These are phyloP conservation scores for Oldenlandia corymbosa DNA, from an alignment of 257 asterid genomes.

Conservation along the genomic window DNA sequence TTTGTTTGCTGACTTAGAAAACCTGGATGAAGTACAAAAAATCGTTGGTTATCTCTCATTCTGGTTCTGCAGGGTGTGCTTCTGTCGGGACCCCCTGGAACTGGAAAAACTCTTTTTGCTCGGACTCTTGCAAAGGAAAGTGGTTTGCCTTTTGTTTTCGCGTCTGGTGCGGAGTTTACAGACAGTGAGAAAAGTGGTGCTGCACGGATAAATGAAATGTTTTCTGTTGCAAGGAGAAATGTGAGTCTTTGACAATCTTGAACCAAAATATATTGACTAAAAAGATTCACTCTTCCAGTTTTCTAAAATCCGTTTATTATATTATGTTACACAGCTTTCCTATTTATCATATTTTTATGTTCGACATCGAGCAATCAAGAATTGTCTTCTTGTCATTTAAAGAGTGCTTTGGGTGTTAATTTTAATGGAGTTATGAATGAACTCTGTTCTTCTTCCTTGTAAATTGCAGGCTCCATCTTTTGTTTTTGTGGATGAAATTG, in stretches of 20 bases:
- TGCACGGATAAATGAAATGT: slow-evolving; percentile 78
- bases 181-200: slow-evolving; percentile 97
- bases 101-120: slow-evolving; percentile 97
- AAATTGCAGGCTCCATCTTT: slow-evolving; percentile 91
- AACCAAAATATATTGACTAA: too few species aligned
- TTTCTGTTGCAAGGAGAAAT: slow-evolving; percentile 87
- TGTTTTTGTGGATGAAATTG: slow-evolving; percentile 95
- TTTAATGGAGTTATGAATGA: slow-evolving; percentile 8
- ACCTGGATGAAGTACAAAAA: slow-evolving; percentile 14
- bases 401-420: not conserved
- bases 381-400: not conserved
- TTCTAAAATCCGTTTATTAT: not conserved
- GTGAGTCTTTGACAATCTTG: slow-evolving; percentile 44
- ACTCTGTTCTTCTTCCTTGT: slow-evolving; percentile 14
- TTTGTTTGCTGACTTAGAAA: slow-evolving; percentile 17
- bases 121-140: slow-evolving; percentile 91
- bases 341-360: not conserved
- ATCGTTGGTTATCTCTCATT: slow-evolving; percentile 13
- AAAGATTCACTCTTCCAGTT: too few species aligned
- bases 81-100: slow-evolving; percentile 98
- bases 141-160: slow-evolving; percentile 96
- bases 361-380: not conserved
- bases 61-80: slow-evolving; percentile 75
- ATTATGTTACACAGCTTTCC: not conserved
- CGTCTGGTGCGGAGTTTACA: slow-evolving; percentile 98